Evolutionary conservation across 1,139 yeast species (phyloP).

Genomic region (Suhomyces bokatorum): DNA sequence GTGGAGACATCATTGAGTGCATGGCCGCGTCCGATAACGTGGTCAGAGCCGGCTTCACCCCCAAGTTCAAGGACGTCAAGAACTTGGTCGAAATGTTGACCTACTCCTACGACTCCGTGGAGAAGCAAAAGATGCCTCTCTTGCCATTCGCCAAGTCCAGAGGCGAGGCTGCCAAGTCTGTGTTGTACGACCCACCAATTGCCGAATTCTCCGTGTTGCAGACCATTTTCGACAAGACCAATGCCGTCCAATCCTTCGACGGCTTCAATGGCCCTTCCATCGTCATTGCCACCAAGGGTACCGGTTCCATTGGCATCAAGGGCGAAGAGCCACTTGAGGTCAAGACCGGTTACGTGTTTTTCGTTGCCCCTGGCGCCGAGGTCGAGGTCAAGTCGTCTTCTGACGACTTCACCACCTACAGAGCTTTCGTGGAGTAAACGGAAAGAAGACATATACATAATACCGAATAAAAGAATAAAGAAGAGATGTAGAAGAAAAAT

Average conservation of each 20-base stretch:
- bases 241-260: slow-evolving; percentile 50
- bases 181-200: slow-evolving; percentile 91
- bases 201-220: slow-evolving; percentile 92
- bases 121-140: slow-evolving; percentile 87
- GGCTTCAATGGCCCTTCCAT: slow-evolving; percentile 86
- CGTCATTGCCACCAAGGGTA: slow-evolving; percentile 78
- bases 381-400: slow-evolving; percentile 58
- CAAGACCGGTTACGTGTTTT: slow-evolving; percentile 74
- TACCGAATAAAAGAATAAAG: too few species aligned
- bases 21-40: slow-evolving; percentile 99
- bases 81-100: slow-evolving; percentile 90
- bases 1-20: slow-evolving; percentile 97
- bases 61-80: slow-evolving; percentile 93
- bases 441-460: too few species aligned
- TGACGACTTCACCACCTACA: slow-evolving; percentile 68
- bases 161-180: slow-evolving; percentile 64
- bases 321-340: slow-evolving; percentile 47
- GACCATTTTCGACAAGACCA: slow-evolving; percentile 52
- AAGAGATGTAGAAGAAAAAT: not conserved
- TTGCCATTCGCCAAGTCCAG: slow-evolving; percentile 58
- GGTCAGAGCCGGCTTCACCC: slow-evolving; percentile 97
- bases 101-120: slow-evolving; percentile 83
- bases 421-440: slow-evolving; percentile 78
- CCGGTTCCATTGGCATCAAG: slow-evolving; percentile 55
- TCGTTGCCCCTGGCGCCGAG: slow-evolving; percentile 75